phyloP scores from a whole-genome alignment of 192 early-diverging fungal genomes.

The Coemansia javaensis region DNA sequence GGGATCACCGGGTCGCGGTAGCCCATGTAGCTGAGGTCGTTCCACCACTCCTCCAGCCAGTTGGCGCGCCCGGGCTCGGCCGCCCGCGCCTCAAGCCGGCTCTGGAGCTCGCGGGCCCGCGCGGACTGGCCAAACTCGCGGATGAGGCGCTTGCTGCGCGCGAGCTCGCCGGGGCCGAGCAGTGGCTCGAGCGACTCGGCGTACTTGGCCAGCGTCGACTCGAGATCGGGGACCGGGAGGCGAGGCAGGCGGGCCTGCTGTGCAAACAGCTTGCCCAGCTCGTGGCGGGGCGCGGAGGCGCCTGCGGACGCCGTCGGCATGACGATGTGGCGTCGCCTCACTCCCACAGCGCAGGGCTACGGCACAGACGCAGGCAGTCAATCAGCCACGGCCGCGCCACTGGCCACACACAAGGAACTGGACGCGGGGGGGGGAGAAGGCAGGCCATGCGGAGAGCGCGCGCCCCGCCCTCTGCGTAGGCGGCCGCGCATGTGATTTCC shows the following conservation, averaged over 20 bases:
- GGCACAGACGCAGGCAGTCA: too few species aligned
- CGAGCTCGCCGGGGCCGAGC: constrained; percentile 60
- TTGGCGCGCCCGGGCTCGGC: constrained; percentile 64
- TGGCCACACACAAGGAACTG: too few species aligned
- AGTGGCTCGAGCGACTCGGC: constrained; percentile 71
- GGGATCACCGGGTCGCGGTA: constrained; percentile 97
- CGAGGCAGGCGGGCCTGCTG: constrained; percentile 69
- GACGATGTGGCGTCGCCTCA: too few species aligned
- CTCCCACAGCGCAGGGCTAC: too few species aligned
- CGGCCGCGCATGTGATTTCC: too few species aligned
- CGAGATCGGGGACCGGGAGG: constrained; percentile 82
- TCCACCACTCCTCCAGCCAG: constrained; percentile 98
- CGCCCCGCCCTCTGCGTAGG: too few species aligned
- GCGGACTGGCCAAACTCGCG: constrained; percentile 71
- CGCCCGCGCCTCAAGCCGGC: constrained; percentile 69
- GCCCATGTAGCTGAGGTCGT: constrained; percentile 85
- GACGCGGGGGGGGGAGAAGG: too few species aligned
- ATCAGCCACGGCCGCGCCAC: too few species aligned
- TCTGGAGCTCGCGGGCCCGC: constrained; percentile 75
- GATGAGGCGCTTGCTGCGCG: constrained; percentile 59
- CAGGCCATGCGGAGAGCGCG: too few species aligned
- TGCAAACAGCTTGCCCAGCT: constrained; percentile 57
- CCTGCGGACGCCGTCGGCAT: constrained; percentile 5
- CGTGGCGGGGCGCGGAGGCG: constrained; percentile 1
- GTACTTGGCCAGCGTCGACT: constrained; percentile 75